Base-by-base conservation (phyloP, 176 grass and related monocot species). In the Hyparrhenia diplandra region DNA sequence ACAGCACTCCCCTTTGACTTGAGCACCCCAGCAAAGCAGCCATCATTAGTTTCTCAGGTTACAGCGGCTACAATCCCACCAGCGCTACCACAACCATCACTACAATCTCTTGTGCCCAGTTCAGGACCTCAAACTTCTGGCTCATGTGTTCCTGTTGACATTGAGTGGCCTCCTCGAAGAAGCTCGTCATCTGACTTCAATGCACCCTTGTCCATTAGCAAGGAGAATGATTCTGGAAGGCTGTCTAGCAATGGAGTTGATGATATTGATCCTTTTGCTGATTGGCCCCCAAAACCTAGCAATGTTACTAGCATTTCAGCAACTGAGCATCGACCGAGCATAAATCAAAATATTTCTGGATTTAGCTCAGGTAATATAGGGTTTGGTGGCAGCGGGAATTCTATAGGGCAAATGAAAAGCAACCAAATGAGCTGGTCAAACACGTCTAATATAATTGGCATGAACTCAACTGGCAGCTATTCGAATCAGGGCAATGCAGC, bases 221-320 rank as follows among this genome's bases (percentile, higher is more conserved):
- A 89, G 45, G 74, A 92, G 72, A 85, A 67, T 76, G 92, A 83
- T 66, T 77, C 86, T 31, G 85, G 72, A 41, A 75, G 43, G 34
- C 21, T 84, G 27, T 89, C 84, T 54, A 79, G 72, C 17, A 37
- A 52, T 28, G 39, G 71, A 63, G 85, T 99, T 81, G 74, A 85
- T 89, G 87, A 91, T 91, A 64, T 96, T 67, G 97, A 99, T 81
- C 97, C 93, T 87, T 99, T 99, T 89, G 97, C 93, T 57, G 77
- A 99, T 86, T 99, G 97, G 97, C 97, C 97, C 27, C 93, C 91
- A 1, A 88, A 88, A 81, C 21, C 87, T 87, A 82, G 82, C 68
- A 87, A 67, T 58, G 54, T 30, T 10, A n/a, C n/a, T n/a, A 64
- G 65, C 82, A 85, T 59, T 73, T 77, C 85, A 76, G 87, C 78